phyloP scores from a whole-genome alignment of 2,329 filamentous ascomycete genomes.

The Fusarium vanettenii region DNA sequence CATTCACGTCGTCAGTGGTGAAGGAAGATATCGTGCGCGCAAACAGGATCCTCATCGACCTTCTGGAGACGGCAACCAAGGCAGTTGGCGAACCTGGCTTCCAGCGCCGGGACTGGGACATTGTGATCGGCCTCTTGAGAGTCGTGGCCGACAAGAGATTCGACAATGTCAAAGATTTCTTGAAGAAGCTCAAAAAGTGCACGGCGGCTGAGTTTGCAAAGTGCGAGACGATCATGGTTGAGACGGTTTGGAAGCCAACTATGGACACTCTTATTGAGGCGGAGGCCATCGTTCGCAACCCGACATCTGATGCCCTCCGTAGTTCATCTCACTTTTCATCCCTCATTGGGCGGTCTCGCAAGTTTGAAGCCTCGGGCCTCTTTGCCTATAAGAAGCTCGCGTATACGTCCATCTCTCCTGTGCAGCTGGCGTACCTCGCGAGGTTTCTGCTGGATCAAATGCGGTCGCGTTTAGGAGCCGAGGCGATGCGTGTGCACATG shows the following conservation, averaged over 20 bases:
- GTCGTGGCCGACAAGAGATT: constrained; percentile 11
- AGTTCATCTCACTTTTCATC: neutral
- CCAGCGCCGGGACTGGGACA: constrained; percentile 7
- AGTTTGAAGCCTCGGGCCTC: constrained; percentile 2
- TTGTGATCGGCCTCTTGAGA: constrained; percentile 10
- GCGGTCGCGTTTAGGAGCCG: constrained; percentile 17
- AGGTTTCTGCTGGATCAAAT: constrained; percentile 33
- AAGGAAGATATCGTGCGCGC: constrained; percentile 14
- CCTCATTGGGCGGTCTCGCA: neutral
- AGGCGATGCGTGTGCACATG: constrained; percentile 28
- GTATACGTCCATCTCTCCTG: neutral
- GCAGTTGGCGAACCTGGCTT: constrained; percentile 27
- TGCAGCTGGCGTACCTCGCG: constrained; percentile 30
- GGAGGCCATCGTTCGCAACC: constrained; percentile 30
- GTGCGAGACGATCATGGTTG: constrained; percentile 11
- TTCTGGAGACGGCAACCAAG: constrained; percentile 26
- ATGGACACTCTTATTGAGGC: constrained; percentile 41
- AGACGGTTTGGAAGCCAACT: constrained; percentile 47
- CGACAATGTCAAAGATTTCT: neutral
- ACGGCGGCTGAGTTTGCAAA: neutral
- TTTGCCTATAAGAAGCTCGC: constrained; percentile 23
- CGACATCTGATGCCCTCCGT: constrained; percentile 5
- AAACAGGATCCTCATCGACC: constrained; percentile 26
- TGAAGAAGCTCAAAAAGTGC: constrained; percentile 5
- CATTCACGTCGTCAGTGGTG: neutral